Base-by-base conservation (phyloP, 805 yeast genomes). In the Peterozyma xylosa region DNA sequence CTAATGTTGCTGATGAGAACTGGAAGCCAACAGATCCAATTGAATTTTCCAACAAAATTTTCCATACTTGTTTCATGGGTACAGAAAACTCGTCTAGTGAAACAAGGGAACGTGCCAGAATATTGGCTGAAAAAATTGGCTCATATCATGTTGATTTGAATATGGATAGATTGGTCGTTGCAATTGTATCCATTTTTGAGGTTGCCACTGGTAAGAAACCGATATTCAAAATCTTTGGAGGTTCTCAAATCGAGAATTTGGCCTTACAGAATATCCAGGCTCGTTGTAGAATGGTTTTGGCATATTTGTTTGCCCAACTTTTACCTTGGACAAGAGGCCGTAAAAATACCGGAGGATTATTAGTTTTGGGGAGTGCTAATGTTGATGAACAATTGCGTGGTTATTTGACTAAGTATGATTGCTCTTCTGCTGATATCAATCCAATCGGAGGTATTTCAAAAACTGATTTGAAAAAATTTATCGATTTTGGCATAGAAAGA, bases 401-500 rank as follows among this genome's bases (percentile, higher is more conserved):
- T 0, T 93, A 93, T 57, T 70, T 93, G 57, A 93, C 99, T 9
- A 93, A 93, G 60, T 93, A 93, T 63, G 99, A 93, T 62, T 89
- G 97, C 62, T 90, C 98, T 3, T 82, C 95, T 14, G 99, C 99
- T 1, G 99, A 93, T 66, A 78, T 93, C 48, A 93, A 93, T 59
- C 99, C 99, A 27, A 95, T 93, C 52, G 99, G 99, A n/a, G 96
- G 97, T 33, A 87, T 93, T 37, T 91, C 99, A 13, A 93, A 93
- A 60, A 88, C 89, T 0, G 99, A 95, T 58, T 68, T 93, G 59
- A 89, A 87, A 59, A 71, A 76, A 42, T 93, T 95, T 55, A 93
- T 93, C 42, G 77, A 71, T 2, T 93, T 88, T 76, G 88, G 97
- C 0, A 71, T 78, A 30, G 59, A 56, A 6, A 69, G 75, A 43